A percentile compares a stretch with the other conserved stretches of the same genome.
Evolutionary conservation across 176 grass and related monocot species (phyloP).

Genomic region (Guadua angustifolia): DNA sequence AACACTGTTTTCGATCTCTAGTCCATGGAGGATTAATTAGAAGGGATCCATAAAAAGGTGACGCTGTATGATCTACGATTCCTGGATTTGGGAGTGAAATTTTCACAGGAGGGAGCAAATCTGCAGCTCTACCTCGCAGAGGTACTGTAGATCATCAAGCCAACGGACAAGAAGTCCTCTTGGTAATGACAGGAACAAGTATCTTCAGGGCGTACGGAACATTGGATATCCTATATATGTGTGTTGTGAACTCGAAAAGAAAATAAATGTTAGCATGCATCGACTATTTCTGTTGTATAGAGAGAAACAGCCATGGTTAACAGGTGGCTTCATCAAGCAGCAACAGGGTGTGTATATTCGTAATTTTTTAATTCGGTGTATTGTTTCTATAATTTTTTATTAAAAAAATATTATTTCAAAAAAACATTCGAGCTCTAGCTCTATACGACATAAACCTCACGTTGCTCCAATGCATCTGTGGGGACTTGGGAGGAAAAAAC

Average conservation of each 20-base stretch:
- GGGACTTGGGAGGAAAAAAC: background rate
- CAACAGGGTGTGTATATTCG: no score
- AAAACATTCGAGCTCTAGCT: no score
- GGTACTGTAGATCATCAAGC: background rate
- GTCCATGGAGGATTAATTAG: background rate
- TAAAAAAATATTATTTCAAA: no score
- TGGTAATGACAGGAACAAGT: background rate
- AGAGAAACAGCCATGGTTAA: background rate
- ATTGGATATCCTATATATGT: background rate
- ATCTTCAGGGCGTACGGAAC: background rate
- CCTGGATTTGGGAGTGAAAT: no score
- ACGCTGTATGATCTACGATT: background rate
- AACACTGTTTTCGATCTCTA: background rate
- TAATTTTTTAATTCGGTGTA: no score
- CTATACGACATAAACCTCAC: background rate
- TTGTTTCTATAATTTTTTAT: no score
- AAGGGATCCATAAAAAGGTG: no score
- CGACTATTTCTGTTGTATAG: background rate
- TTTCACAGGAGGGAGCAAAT: background rate
- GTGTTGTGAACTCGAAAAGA: background rate
- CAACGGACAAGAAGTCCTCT: background rate
- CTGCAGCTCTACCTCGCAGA: background rate
- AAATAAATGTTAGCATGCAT: background rate
- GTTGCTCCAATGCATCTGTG: background rate
- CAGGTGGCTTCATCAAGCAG: background rate